phyloP scores from a whole-genome alignment of 2,329 filamentous ascomycete genomes.

The Amauroascus verrucosus region DNA sequence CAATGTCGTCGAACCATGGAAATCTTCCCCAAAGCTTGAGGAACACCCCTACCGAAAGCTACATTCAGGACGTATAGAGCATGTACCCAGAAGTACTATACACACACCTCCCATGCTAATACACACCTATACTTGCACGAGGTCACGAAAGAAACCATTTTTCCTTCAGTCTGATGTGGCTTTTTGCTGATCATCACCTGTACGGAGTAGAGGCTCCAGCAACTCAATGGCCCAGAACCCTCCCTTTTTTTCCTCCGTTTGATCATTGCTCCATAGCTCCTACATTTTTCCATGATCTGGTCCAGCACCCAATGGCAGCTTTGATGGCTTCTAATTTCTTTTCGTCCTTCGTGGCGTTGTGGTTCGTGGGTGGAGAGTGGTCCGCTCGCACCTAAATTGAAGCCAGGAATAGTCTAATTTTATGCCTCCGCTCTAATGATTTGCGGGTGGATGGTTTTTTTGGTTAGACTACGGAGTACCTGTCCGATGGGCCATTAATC shows the following conservation, averaged over 20 bases:
- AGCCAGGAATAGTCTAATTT: constrained; percentile 10
- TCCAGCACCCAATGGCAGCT: constrained; percentile 6
- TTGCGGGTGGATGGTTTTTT: constrained; percentile 8
- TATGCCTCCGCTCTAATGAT: constrained; percentile 5
- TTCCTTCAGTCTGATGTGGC: constrained; percentile 6
- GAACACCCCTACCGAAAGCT: not conserved
- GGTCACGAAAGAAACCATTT: not conserved
- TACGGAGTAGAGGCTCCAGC: not conserved
- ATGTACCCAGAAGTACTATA: too few species aligned
- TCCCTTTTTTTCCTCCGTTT: not conserved
- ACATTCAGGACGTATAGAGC: not conserved
- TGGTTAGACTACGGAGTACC: constrained; percentile 7
- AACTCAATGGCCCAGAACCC: constrained; percentile 8
- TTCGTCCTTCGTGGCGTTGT: constrained; percentile 10
- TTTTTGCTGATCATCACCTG: constrained; percentile 9
- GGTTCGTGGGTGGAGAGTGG: constrained; percentile 12
- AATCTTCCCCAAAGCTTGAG: constrained; percentile 4
- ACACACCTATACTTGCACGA: not conserved
- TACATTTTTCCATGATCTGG: not conserved
- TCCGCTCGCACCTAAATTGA: constrained; percentile 9
- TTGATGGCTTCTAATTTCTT: constrained; percentile 9
- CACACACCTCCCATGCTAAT: too few species aligned
- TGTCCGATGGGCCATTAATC: constrained; percentile 10
- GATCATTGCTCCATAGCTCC: constrained; percentile 4
- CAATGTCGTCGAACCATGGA: constrained; percentile 6